These are phyloP conservation scores for Thermomucor indicae-seudaticae DNA, from an alignment of 371 early-diverging fungal genomes.

Conservation along the genomic window DNA sequence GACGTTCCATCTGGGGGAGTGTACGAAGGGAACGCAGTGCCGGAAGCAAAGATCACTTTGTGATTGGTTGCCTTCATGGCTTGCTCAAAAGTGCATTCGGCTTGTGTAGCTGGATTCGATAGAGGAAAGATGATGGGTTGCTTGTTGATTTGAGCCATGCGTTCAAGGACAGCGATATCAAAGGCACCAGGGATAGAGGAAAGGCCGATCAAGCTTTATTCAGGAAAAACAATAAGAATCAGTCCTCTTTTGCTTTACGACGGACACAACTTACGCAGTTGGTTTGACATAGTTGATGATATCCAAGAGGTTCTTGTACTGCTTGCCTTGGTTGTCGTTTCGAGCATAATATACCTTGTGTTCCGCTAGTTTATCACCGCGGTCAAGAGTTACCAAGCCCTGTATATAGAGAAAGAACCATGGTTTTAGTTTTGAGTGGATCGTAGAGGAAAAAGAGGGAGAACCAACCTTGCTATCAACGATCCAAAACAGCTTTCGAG, in stretches of 20 bases:
- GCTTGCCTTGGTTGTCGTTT: constrained; percentile 69
- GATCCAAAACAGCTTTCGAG: constrained; percentile 78
- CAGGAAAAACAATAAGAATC: neutral
- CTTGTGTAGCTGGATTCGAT: constrained; percentile 83
- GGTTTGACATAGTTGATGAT: constrained; percentile 73
- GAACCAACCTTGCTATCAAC: constrained; percentile 74
- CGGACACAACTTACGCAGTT: constrained; percentile 52
- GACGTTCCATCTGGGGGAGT: constrained; percentile 45
- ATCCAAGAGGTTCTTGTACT: constrained; percentile 64
- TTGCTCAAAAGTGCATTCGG: constrained; percentile 89
- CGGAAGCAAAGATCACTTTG: constrained; percentile 86
- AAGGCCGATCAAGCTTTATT: constrained; percentile 71
- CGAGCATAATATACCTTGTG: constrained; percentile 85
- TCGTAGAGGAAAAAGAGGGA: neutral
- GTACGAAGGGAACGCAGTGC: constrained; percentile 87
- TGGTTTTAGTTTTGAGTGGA: neutral
- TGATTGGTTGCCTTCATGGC: constrained; percentile 81
- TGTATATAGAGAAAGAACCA: neutral
- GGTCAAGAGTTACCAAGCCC: constrained; percentile 75
- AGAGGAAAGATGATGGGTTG: constrained; percentile 91
- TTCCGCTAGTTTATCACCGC: constrained; percentile 80
- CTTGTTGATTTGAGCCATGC: constrained; percentile 69
- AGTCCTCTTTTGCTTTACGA: too few species aligned
- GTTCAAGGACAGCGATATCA: constrained; percentile 48
- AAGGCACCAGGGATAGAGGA: constrained; percentile 77